A percentile compares a stretch with the other conserved stretches of the same genome.
Evolutionary conservation across 129 eudicot genomes (phyloP).

Genomic region (Ambrosia trifida): DNA sequence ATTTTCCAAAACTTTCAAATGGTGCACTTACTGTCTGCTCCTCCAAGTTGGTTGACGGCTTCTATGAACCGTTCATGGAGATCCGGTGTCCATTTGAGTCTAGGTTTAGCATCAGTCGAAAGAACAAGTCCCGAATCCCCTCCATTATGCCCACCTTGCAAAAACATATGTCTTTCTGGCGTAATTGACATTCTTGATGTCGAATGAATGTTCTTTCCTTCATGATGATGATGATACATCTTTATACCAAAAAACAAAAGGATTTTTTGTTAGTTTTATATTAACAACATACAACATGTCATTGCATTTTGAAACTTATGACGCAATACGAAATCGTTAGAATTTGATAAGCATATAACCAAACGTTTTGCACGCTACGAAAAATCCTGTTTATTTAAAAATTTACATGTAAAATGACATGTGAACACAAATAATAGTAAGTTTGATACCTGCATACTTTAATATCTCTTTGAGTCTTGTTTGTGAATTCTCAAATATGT

Average conservation of each 20-base stretch:
- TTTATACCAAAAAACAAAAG: conserved; percentile 22
- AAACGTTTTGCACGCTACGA: background rate
- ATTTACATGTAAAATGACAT: background rate
- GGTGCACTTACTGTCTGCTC: conserved; percentile 88
- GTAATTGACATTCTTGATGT: conserved; percentile 63
- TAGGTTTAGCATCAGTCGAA: conserved; percentile 96
- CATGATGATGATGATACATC: conserved; percentile 70
- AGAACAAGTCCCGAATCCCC: conserved; percentile 92
- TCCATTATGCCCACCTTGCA: conserved; percentile 64
- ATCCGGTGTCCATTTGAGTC: conserved; percentile 97
- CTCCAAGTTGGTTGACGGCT: conserved; percentile 97
- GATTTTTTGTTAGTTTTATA: conserved; percentile 32
- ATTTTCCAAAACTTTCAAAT: background rate
- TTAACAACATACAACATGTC: conserved; percentile 11
- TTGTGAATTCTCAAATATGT: conserved; percentile 25
- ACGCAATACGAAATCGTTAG: background rate
- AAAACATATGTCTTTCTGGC: conserved; percentile 75
- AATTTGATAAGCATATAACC: background rate
- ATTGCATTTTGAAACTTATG: background rate
- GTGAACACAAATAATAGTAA: conserved; percentile 2
- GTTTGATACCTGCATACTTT: conserved; percentile 51
- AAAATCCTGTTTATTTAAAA: background rate
- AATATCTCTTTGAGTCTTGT: conserved; percentile 35
- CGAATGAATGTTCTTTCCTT: conserved; percentile 59
- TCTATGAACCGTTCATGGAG: conserved; percentile 91